Evolutionary conservation across 371 early-diverging fungal species (phyloP).

Genomic region (Blakeslea trispora): DNA sequence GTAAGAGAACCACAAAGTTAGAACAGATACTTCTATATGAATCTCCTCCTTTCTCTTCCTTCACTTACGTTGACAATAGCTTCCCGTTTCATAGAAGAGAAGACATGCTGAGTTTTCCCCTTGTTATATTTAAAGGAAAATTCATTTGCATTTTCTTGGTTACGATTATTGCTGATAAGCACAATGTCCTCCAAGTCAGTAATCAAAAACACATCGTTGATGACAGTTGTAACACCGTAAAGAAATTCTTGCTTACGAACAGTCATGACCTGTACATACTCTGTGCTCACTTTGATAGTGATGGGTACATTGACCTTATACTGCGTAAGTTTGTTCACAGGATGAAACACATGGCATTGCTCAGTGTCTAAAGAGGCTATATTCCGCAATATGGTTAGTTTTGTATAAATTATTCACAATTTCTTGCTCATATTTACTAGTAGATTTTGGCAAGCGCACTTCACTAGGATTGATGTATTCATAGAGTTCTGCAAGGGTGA

Average conservation of each 20-base stretch:
- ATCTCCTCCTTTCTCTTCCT: background rate
- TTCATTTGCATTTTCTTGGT: slow-evolving; percentile 67
- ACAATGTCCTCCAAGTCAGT: slow-evolving; percentile 83
- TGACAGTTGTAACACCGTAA: slow-evolving; percentile 68
- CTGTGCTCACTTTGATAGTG: slow-evolving; percentile 78
- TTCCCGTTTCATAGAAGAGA: slow-evolving; percentile 79
- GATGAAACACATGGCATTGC: slow-evolving; percentile 61
- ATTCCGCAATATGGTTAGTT: background rate
- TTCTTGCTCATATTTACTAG: slow-evolving; percentile 42
- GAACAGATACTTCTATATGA: background rate
- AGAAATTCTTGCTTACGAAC: slow-evolving; percentile 69
- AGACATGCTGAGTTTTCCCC: slow-evolving; percentile 65
- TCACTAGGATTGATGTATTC: slow-evolving; percentile 73
- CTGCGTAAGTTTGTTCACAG: slow-evolving; percentile 67
- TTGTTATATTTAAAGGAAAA: slow-evolving; percentile 80
- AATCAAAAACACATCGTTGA: slow-evolving; percentile 88
- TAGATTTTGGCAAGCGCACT: slow-evolving; percentile 76
- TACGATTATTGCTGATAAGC: slow-evolving; percentile 42
- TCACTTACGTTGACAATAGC: slow-evolving; percentile 61
- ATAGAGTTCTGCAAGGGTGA: slow-evolving; percentile 66
- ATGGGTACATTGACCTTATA: slow-evolving; percentile 72
- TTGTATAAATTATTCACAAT: background rate
- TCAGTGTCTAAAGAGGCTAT: slow-evolving; percentile 71
- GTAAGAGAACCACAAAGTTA: slow-evolving; percentile 6
- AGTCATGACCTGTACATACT: slow-evolving; percentile 80